These are phyloP conservation scores for Cynanchum wilfordii DNA, from an alignment of 257 asterid species.

Conservation along the genomic window DNA sequence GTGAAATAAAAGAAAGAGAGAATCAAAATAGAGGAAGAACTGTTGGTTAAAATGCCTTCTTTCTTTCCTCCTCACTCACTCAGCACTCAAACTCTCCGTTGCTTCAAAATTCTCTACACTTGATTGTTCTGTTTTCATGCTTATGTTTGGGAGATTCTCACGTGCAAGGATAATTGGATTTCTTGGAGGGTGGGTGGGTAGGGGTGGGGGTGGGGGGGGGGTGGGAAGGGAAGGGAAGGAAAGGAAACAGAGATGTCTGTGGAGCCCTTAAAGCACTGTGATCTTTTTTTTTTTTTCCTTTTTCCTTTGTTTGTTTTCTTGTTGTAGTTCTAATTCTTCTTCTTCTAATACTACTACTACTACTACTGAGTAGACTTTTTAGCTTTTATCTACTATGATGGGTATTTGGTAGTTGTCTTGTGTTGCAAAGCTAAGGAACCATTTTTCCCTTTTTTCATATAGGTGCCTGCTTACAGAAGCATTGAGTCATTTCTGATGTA, in stretches of 20 bases:
- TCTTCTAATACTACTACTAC: constrained; percentile 3
- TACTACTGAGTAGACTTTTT: constrained; percentile 27
- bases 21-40: constrained; percentile 19
- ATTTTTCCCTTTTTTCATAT: constrained; percentile 2
- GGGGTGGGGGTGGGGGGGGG: constrained; percentile 10
- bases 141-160: constrained; percentile 34
- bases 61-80: background rate
- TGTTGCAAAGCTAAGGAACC: constrained; percentile 44
- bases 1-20: constrained; percentile 15
- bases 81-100: constrained; percentile 24
- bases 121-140: constrained; percentile 24
- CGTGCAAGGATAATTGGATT: constrained; percentile 34
- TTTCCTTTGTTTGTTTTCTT: constrained; percentile 5
- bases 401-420: constrained; percentile 60
- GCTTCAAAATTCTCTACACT: constrained; percentile 43
- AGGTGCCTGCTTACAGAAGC: constrained; percentile 70
- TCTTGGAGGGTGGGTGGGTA: background rate
- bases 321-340: constrained; percentile 10
- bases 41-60: constrained; percentile 11
- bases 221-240: background rate
- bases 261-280: constrained; percentile 34
- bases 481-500: constrained; percentile 65
- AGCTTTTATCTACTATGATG: constrained; percentile 52
- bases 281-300: constrained; percentile 9
- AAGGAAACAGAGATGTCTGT: background rate